phyloP scores from a whole-genome alignment of 1,284 basidiomycete species.

The Naganishia sp. region DNA sequence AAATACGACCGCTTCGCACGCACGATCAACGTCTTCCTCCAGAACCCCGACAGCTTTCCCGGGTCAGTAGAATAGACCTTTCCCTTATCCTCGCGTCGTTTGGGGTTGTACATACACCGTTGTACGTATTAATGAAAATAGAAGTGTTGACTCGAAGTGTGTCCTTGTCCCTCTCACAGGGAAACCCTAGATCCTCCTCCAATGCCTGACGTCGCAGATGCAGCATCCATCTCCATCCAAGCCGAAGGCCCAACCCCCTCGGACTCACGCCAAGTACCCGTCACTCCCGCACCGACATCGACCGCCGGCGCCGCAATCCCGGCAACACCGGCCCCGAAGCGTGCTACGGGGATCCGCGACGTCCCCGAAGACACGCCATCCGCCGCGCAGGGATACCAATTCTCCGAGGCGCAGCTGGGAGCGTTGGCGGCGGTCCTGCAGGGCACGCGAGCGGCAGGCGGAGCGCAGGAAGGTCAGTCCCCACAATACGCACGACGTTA shows the following conservation, averaged over 20 bases:
- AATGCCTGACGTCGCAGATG: constrained; percentile 29
- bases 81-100: not conserved
- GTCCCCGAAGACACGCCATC: constrained; percentile 32
- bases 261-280: constrained; percentile 1
- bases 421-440: constrained; percentile 34
- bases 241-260: constrained; percentile 15
- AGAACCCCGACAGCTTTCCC: constrained; percentile 43
- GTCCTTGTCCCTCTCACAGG: not conserved
- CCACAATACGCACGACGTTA: not conserved
- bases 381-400: constrained; percentile 33
- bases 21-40: constrained; percentile 48
- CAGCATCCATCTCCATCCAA: constrained; percentile 20
- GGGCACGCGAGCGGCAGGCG: constrained; percentile 2
- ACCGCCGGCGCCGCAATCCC: constrained; percentile 39
- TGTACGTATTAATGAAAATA: not conserved
- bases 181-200: constrained; percentile 10
- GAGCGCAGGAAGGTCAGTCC: constrained; percentile 29
- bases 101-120: constrained; percentile 5
- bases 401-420: constrained; percentile 31
- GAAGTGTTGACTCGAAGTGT: not conserved
- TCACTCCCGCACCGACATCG: constrained; percentile 29
- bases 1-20: constrained; percentile 43
- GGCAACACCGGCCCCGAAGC: constrained; percentile 40
- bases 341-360: constrained; percentile 35
- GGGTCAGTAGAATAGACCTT: constrained; percentile 28